A percentile compares a stretch with the other conserved stretches of the same genome.
Evolutionary conservation across 805 yeast genomes (phyloP).

Genomic region (Maudiozyma serrabonitensis): DNA sequence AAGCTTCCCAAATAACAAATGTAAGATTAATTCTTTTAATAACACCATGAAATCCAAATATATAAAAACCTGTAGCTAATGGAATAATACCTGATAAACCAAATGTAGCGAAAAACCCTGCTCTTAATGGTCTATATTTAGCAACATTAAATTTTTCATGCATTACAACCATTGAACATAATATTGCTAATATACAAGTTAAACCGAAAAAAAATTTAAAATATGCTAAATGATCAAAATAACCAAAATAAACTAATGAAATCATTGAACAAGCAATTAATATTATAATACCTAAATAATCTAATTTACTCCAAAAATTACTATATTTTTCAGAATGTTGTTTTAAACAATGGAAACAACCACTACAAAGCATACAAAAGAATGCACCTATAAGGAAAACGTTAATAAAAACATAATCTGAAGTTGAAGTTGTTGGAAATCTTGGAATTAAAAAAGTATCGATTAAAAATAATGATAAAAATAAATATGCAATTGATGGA

Average conservation of each 20-base stretch:
- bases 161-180: constrained; percentile 57
- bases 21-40: constrained; percentile 43
- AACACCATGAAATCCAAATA: constrained; percentile 44
- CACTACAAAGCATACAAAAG: constrained; percentile 51
- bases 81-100: constrained; percentile 74
- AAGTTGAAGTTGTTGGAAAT: constrained; percentile 29
- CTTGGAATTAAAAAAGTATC: constrained; percentile 24
- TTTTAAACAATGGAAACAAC: constrained; percentile 57
- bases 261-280: constrained; percentile 57
- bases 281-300: constrained; percentile 65
- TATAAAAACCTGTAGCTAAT: constrained; percentile 40
- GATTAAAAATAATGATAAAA: constrained; percentile 19
- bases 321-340: constrained; percentile 52
- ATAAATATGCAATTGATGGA: constrained; percentile 29
- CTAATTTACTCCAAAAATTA: constrained; percentile 56
- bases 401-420: constrained; percentile 43
- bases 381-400: constrained; percentile 50
- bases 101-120: constrained; percentile 66
- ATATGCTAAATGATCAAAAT: constrained; percentile 28
- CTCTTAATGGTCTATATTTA: constrained; percentile 63
- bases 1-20: constrained; percentile 62
- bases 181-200: constrained; percentile 45
- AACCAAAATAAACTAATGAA: constrained; percentile 39
- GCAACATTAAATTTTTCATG: constrained; percentile 56
- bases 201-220: constrained; percentile 28